A percentile compares a stretch with the other conserved stretches of the same genome.
Conservation (phyloP, 73 alveolate genomes). For the Tetrahymena thermophila region DNA sequence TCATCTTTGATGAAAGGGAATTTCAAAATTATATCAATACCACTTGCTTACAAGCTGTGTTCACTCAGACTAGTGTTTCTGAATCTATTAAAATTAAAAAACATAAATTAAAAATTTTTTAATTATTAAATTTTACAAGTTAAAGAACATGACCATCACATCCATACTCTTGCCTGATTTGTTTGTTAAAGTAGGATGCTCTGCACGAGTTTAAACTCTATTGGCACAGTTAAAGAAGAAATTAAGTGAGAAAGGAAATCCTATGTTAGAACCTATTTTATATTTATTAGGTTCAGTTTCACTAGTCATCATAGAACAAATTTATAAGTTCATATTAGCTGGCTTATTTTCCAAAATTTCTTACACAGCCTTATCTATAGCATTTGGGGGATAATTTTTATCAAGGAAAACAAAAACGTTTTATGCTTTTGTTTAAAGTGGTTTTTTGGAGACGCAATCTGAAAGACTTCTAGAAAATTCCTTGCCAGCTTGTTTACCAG, state of each 20-base stretch:
- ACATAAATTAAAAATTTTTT: neutral
- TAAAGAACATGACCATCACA: slow-evolving; percentile 13
- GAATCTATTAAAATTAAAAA: neutral
- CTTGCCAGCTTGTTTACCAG: slow-evolving; percentile 57
- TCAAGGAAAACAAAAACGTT: slow-evolving; percentile 60
- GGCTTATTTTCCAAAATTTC: slow-evolving; percentile 39
- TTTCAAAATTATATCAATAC: neutral
- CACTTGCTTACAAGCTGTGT: neutral
- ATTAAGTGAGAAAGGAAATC: slow-evolving; percentile 11
- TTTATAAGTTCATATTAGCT: neutral
- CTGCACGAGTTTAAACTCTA: slow-evolving; percentile 35
- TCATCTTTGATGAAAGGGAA: neutral
- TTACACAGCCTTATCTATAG: slow-evolving; percentile 53
- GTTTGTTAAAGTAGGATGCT: slow-evolving; percentile 43
- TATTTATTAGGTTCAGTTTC: neutral
- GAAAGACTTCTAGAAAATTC: slow-evolving; percentile 48
- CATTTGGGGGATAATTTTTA: slow-evolving; percentile 86
- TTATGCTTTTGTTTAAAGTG: slow-evolving; percentile 19
- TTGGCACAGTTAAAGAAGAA: slow-evolving; percentile 26
- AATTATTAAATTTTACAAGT: neutral
- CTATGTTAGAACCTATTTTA: neutral
- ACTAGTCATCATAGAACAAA: slow-evolving; percentile 1
- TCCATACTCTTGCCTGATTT: neutral
- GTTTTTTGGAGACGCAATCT: slow-evolving; percentile 36
- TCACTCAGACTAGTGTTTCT: neutral